phyloP scores from a whole-genome alignment of 2,329 filamentous ascomycete species.

The Colletotrichum sp. region DNA sequence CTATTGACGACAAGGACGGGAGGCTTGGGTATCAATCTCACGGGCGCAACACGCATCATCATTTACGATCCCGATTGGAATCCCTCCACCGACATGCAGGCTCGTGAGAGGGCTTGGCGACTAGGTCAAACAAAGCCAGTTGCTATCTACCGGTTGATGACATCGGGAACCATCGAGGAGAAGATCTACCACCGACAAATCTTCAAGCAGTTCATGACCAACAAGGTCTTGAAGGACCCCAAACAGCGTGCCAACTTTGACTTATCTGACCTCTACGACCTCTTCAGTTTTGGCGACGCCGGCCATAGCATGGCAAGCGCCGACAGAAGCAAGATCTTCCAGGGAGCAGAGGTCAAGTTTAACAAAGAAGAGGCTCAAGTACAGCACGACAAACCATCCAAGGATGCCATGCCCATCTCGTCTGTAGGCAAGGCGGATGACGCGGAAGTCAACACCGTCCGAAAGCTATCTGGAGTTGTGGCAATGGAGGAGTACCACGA shows the following conservation, averaged over 20 bases:
- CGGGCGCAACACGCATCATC: slow-evolving; percentile 93
- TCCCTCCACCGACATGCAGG: slow-evolving; percentile 93
- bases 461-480: slow-evolving; percentile 64
- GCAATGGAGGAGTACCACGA: slow-evolving; percentile 67
- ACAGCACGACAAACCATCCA: slow-evolving; percentile 24
- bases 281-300: slow-evolving; percentile 80
- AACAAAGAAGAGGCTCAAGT: slow-evolving; percentile 24
- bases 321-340: slow-evolving; percentile 86
- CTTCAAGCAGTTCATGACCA: slow-evolving; percentile 97
- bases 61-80: slow-evolving; percentile 99
- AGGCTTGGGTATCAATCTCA: slow-evolving; percentile 91
- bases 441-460: slow-evolving; percentile 42
- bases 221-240: slow-evolving; percentile 93
- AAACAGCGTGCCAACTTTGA: slow-evolving; percentile 94
- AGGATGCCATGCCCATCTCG: slow-evolving; percentile 8
- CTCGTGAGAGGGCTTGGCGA: slow-evolving; percentile 93
- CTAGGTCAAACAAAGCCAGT: slow-evolving; percentile 94
- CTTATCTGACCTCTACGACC: slow-evolving; percentile 85
- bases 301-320: slow-evolving; percentile 67
- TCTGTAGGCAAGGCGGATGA: not conserved
- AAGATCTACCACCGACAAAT: slow-evolving; percentile 99
- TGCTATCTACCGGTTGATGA: slow-evolving; percentile 97
- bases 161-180: slow-evolving; percentile 95
- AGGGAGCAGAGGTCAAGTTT: slow-evolving; percentile 75
- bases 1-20: slow-evolving; percentile 95